Evolutionary conservation across 768 basidiomycete species (phyloP), one percentile per base, ranked within the genome.

Genomic region (Lactifluus piperatus): DNA sequence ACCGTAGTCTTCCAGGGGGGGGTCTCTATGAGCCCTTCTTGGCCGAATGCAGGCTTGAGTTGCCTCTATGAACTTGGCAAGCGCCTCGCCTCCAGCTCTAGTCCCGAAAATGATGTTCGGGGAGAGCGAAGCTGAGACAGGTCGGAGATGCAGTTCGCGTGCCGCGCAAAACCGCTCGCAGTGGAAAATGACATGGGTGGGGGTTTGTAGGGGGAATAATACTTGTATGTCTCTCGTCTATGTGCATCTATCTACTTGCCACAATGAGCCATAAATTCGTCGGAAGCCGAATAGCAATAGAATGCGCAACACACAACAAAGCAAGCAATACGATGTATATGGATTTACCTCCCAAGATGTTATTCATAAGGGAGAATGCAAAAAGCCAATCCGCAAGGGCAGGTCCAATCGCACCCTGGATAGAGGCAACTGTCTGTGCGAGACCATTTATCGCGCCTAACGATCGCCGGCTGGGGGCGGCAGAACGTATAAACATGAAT

Each of bases 381-480:
- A 83, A 88, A 50, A 86, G 73, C 48, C 84, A 84, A 60, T 79
- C 82, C 3, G 83, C 75, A 2, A 74, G 65, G 18, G 79, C 79
- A 7, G 83, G 83, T 22, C 84, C 86, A 53, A 79, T 57, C 26
- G 72, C 57, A 43, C 76, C 72, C 68, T 70, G 71, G 60, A 74
- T 64, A 27, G 74, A 73, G 37, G 70, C 68, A 32, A 66, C 52
- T 52, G 69, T 64, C 76, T 77, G 71, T 14, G 68, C 67, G 22
- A 72, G 34, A 54, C 86, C 86, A 61, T 87, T 87, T n/a, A 82
- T 84, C 1, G 84, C 79, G 13, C 86, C 86, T 5, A 88, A 75
- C 5, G 83, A 80, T 11, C 79, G 78, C 32, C 76, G 76, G 54
- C 83, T 85, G 1, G 87, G 85, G 0, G 86, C 73, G 11, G 85